These are phyloP conservation scores for Boletus pseudopeckii DNA, from an alignment of 768 basidiomycete species.

Conservation along the genomic window DNA sequence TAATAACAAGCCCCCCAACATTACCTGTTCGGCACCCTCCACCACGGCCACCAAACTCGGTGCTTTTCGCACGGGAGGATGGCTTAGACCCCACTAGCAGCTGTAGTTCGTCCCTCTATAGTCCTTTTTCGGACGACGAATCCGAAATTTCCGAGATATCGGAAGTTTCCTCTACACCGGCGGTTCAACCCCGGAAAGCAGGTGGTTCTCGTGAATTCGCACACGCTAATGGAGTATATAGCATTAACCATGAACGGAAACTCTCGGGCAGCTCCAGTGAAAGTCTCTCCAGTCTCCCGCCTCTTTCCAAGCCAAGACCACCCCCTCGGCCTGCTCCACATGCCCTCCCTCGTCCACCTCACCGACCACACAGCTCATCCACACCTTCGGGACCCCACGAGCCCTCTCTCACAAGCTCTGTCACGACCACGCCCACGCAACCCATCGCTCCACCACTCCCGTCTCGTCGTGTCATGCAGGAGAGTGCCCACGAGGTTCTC, in stretches of 20 bases:
- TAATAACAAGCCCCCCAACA: conserved; percentile 20
- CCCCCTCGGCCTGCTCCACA: conserved; percentile 19
- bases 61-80: conserved; percentile 23
- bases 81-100: conserved; percentile 17
- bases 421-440: conserved; percentile 13
- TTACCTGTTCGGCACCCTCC: conserved; percentile 20
- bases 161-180: conserved; percentile 11
- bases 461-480: conserved; percentile 25
- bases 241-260: conserved; percentile 4
- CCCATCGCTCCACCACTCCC: conserved; percentile 40
- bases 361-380: conserved; percentile 7
- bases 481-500: neutral
- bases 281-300: conserved; percentile 8
- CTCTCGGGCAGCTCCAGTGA: conserved; percentile 25
- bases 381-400: neutral
- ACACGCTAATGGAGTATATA: neutral
- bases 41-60: conserved; percentile 9
- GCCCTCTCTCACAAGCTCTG: neutral
- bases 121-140: conserved; percentile 32
- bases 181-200: conserved; percentile 4
- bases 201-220: conserved; percentile 1
- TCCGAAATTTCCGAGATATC: conserved; percentile 27
- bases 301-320: conserved; percentile 18
- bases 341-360: conserved; percentile 22
- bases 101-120: conserved; percentile 21